A percentile compares a stretch with the other conserved stretches of the same genome.
These are phyloP conservation scores for Solanum chacoense DNA, from an alignment of 305 asterid genomes.

Conservation along the genomic window DNA sequence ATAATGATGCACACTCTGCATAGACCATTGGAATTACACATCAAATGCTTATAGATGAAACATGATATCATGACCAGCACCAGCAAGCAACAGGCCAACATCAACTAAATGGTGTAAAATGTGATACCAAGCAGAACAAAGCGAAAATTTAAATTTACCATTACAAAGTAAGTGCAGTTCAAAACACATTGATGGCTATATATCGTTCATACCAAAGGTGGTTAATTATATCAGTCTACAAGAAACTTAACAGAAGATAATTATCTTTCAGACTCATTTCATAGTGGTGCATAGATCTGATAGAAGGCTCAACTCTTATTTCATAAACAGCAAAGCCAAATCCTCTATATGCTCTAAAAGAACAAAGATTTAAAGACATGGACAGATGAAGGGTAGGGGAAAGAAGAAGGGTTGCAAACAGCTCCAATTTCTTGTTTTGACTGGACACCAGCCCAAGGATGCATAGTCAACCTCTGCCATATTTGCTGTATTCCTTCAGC, in stretches of 20 bases:
- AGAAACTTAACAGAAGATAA: not conserved
- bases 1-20: conserved; percentile 87
- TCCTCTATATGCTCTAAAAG: not conserved
- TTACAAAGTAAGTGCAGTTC: not conserved
- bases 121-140: not conserved
- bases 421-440: not conserved
- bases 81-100: not conserved
- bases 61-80: conserved; percentile 28
- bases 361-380: not conserved
- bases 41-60: not conserved
- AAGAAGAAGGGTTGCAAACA: not conserved
- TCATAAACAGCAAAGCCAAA: not conserved
- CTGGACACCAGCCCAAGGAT: not conserved
- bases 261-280: not conserved
- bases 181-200: not conserved
- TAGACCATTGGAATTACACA: not conserved
- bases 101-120: not conserved
- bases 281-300: not conserved
- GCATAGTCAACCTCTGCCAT: not conserved
- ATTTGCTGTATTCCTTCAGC: not conserved
- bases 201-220: not conserved
- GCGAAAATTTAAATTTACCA: not conserved
- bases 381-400: not conserved
- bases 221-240: not conserved
- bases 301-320: not conserved